A percentile compares a stretch with the other conserved stretches of the same genome.
These are phyloP conservation scores for Brassica incana DNA, from an alignment of 345 rosid genomes.

Conservation along the genomic window DNA sequence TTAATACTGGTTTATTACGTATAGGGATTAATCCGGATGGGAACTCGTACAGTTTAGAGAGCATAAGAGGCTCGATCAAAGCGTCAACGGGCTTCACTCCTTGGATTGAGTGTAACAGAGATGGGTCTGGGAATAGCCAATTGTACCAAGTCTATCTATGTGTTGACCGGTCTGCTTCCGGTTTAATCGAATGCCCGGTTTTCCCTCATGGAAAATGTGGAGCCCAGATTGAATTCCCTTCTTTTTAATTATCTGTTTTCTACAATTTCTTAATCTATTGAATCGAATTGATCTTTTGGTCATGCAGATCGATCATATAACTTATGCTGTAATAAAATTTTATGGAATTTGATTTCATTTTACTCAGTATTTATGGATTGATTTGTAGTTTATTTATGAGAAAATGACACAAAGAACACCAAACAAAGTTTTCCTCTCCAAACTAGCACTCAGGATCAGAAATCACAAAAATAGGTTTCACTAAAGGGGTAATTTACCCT, in stretches of 20 bases:
- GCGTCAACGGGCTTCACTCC: constrained; percentile 59
- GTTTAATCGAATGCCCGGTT: constrained; percentile 71
- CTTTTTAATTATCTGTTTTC: constrained; percentile 46
- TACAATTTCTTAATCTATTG: background rate
- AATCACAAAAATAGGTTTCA: too few relatives aligned
- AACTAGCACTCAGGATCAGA: too few relatives aligned
- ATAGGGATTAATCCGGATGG: constrained; percentile 72
- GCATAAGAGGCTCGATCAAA: constrained; percentile 62
- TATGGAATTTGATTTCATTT: background rate
- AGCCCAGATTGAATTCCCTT: constrained; percentile 63
- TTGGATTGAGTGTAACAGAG: constrained; percentile 72
- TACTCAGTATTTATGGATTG: too few relatives aligned
- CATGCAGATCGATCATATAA: background rate
- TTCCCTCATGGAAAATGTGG: constrained; percentile 65
- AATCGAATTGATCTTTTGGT: constrained; percentile 10
- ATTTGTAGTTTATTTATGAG: too few relatives aligned
- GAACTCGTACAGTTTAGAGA: constrained; percentile 47
- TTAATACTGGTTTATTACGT: background rate
- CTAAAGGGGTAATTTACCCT: too few relatives aligned
- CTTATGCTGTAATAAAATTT: background rate
- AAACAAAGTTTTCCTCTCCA: too few relatives aligned
- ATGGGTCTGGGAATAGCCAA: constrained; percentile 64
- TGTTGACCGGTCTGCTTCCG: constrained; percentile 64
- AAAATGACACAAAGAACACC: too few relatives aligned
- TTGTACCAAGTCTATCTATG: constrained; percentile 86